A percentile compares a stretch with the other conserved stretches of the same genome.
phyloP scores from a whole-genome alignment of 2,329 filamentous ascomycete genomes.

The Didymella lethalis region DNA sequence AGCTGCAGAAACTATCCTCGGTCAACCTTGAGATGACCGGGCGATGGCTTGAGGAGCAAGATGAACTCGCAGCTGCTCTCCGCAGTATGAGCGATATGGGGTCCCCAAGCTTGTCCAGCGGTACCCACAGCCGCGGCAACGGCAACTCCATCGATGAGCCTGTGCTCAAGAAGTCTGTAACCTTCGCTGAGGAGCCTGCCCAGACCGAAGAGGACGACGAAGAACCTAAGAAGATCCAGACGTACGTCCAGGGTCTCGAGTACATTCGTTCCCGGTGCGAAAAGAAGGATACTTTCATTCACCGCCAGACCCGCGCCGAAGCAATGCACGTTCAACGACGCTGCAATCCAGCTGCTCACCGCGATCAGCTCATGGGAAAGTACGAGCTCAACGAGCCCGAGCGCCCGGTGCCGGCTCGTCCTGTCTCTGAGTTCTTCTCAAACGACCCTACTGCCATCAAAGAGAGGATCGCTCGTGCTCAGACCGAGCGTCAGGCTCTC shows the following conservation, averaged over 20 bases:
- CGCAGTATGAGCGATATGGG: constrained; percentile 58
- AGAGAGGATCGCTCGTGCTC: constrained; percentile 57
- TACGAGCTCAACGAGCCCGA: constrained; percentile 72
- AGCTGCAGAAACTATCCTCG: constrained; percentile 73
- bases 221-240: constrained; percentile 65
- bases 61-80: constrained; percentile 75
- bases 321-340: constrained; percentile 84
- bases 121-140: constrained; percentile 45
- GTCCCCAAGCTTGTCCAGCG: constrained; percentile 51
- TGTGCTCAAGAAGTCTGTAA: constrained; percentile 74
- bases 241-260: constrained; percentile 89
- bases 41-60: constrained; percentile 85
- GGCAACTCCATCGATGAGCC: constrained; percentile 51
- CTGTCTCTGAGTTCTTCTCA: constrained; percentile 56
- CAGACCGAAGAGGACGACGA: constrained; percentile 38
- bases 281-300: constrained; percentile 79
- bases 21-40: constrained; percentile 85
- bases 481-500: constrained; percentile 83
- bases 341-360: constrained; percentile 74
- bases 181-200: constrained; percentile 65
- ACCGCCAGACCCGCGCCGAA: constrained; percentile 85
- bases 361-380: constrained; percentile 83
- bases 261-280: constrained; percentile 72
- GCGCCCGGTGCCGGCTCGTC: constrained; percentile 53
- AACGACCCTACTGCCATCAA: constrained; percentile 71